Conservation (phyloP, 2,329 filamentous ascomycete species). For the Penicillium sp. region DNA sequence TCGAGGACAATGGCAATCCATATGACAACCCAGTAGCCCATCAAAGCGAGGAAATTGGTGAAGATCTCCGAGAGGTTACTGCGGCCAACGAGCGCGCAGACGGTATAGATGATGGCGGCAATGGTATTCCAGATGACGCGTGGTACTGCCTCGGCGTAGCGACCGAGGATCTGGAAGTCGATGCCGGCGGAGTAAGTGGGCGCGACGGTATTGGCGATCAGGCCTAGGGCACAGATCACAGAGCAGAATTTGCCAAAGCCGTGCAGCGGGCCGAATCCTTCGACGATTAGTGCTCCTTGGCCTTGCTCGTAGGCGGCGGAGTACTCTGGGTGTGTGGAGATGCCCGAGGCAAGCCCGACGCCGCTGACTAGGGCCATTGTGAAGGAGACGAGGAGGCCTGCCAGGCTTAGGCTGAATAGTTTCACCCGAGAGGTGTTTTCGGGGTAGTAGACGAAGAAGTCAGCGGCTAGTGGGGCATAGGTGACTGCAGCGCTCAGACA, state of each 20-base stretch:
- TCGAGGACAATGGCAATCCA: constrained; percentile 61
- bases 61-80: constrained; percentile 63
- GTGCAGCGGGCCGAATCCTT: constrained; percentile 59
- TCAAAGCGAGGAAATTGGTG: constrained; percentile 67
- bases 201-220: constrained; percentile 66
- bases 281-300: constrained; percentile 64
- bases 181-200: constrained; percentile 65
- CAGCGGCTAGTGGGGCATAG: constrained; percentile 62
- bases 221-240: constrained; percentile 62
- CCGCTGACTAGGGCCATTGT: constrained; percentile 62
- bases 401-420: constrained; percentile 58
- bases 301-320: constrained; percentile 57
- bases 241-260: constrained; percentile 67
- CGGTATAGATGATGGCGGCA: constrained; percentile 61
- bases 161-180: constrained; percentile 67
- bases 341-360: constrained; percentile 62
- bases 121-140: constrained; percentile 65
- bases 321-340: constrained; percentile 55
- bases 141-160: constrained; percentile 58
- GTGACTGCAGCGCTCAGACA: constrained; percentile 65
- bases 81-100: constrained; percentile 64
- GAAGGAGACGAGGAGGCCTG: constrained; percentile 59
- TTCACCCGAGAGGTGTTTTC: constrained; percentile 52
- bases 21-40: constrained; percentile 69
- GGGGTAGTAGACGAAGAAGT: constrained; percentile 68